A percentile compares a stretch with the other conserved stretches of the same genome.
phyloP scores from a whole-genome alignment of 2,329 filamentous ascomycete genomes.

The Laburnicola sp. region DNA sequence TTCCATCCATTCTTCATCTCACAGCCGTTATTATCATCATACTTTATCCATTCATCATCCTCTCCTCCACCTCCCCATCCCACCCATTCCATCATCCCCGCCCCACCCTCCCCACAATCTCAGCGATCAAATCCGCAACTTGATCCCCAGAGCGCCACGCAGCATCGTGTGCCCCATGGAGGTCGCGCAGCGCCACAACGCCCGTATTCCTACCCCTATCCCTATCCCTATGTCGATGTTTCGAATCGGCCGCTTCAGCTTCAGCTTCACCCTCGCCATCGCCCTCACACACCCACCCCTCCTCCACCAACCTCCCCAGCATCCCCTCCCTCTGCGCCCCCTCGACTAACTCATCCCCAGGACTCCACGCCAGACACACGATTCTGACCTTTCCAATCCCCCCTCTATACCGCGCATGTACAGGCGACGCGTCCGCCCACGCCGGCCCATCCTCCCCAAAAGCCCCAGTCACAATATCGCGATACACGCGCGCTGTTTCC shows the following conservation, averaged over 20 bases:
- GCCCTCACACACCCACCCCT: constrained; percentile 44
- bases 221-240: no score
- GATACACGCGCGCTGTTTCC: constrained; percentile 55
- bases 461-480: constrained; percentile 60
- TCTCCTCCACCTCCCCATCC: constrained; percentile 2
- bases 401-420: constrained; percentile 47
- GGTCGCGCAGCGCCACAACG: constrained; percentile 48
- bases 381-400: constrained; percentile 46
- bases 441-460: constrained; percentile 55
- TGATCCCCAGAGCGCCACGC: constrained; percentile 64
- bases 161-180: constrained; percentile 64
- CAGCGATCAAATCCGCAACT: constrained; percentile 51
- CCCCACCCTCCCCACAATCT: constrained; percentile 26
- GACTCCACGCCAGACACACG: constrained; percentile 52
- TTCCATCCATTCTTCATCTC: not conserved
- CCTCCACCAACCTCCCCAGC: constrained; percentile 52
- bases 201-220: constrained; percentile 3
- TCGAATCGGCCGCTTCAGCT: constrained; percentile 19
- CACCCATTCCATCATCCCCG: no score
- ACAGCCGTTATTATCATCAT: not conserved
- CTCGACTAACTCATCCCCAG: constrained; percentile 55
- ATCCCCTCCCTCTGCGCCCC: constrained; percentile 63
- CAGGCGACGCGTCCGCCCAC: constrained; percentile 55
- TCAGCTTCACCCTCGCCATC: constrained; percentile 31
- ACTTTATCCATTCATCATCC: constrained; percentile 4